Conservation (phyloP, 768 basidiomycete species). For the Podaxis pistillaris region DNA sequence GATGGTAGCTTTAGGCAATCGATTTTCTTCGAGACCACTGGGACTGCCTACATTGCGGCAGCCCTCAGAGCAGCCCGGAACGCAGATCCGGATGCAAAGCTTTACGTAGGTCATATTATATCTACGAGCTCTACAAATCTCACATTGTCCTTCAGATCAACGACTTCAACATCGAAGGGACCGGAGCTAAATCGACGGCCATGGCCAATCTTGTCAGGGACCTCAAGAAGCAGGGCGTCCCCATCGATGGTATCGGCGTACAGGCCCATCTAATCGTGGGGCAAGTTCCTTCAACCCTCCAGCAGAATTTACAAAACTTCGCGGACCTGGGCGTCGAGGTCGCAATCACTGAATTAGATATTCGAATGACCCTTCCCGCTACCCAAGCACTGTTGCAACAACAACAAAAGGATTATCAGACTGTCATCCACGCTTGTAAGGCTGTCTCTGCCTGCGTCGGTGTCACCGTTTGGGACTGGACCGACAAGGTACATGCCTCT, state of each 20-base stretch:
- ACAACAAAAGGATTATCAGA: constrained; percentile 55
- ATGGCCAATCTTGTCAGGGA: constrained; percentile 49
- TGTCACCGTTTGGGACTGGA: constrained; percentile 43
- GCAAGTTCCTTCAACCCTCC: constrained; percentile 45
- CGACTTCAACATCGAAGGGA: constrained; percentile 41
- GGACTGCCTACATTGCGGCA: constrained; percentile 45
- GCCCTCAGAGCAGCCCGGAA: constrained; percentile 53
- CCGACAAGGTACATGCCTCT: constrained; percentile 32
- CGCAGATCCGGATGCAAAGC: constrained; percentile 54
- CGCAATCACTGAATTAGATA: constrained; percentile 65
- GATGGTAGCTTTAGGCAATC: constrained; percentile 53
- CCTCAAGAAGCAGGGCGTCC: constrained; percentile 42
- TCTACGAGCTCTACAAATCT: background rate
- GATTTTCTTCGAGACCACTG: constrained; percentile 52
- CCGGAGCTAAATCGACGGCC: constrained; percentile 53
- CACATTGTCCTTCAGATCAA: constrained; percentile 28
- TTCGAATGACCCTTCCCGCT: constrained; percentile 52
- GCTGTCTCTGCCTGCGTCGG: constrained; percentile 38
- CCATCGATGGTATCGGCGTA: constrained; percentile 58
- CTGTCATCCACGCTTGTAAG: constrained; percentile 51
- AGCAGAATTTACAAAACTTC: constrained; percentile 47
- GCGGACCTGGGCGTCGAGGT: constrained; percentile 60
- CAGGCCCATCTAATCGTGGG: constrained; percentile 60
- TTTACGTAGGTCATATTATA: constrained; percentile 39
- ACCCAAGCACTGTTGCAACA: constrained; percentile 47